Evolutionary conservation across 257 asterid species (phyloP), one percentile per base, ranked within the genome.

Genomic region (Solanum infundibuliforme): DNA sequence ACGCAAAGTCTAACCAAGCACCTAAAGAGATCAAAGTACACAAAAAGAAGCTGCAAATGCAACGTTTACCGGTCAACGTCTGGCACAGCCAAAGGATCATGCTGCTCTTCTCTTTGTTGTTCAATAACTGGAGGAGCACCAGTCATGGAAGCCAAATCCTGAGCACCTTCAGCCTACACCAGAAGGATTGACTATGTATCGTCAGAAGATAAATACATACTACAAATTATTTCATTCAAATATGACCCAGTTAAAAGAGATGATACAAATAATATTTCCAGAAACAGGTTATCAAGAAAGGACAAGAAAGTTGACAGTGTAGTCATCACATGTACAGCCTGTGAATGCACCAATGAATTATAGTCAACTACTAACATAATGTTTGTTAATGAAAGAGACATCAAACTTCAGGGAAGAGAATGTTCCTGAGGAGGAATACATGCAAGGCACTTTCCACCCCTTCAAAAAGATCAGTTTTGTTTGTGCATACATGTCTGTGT

Each of bases 51-150:
- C 85, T 46, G 41, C 41, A 83, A 48, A 43, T 77, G 75, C 84
- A 73, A 87, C 38, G 68, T 86, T 88, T 95, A 97, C 99, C 94
- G 94, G 95, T 97, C 98, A 86, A 95, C 99, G 35, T 94, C 96
- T 3, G 98, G 98, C 86, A 96, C 87, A 43, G 96, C 97, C 96
- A 97, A 91, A 87, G 98, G 99, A 91, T 95, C 99, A 32, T 91
- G 91, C 27, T 88, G 82, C 87, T 95, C 98, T 83, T 97, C 99
- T 32, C 95, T 88, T 39, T 93, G 98, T 89, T 97, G 98, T 89
- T 97, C 98, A 89, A 90, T 68, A n/a, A 93, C 90, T 84, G 94
- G 94, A 87, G 93, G 90, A 83, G 90, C 93, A 82, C 92, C 96
- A 72, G 98, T 38, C 90, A 94, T 89, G 48, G 93, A 90, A 11